phyloP scores from a whole-genome alignment of 108 stramenopile genomes.

The Skeletonema tropicum region DNA sequence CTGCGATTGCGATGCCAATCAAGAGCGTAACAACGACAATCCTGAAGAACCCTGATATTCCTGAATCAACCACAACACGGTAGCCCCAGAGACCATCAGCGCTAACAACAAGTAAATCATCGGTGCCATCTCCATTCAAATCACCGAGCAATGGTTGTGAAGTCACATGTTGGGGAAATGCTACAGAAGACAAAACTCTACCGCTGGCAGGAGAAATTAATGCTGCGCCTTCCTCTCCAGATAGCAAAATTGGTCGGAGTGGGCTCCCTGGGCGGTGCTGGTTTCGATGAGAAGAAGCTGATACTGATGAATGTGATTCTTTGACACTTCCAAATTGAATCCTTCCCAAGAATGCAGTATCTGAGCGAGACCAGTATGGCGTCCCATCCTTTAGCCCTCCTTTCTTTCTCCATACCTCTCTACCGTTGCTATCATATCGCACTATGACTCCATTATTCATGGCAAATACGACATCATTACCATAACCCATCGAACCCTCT shows the following conservation, averaged over 20 bases:
- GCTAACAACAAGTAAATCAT: conserved; percentile 74
- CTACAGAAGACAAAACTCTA: conserved; percentile 57
- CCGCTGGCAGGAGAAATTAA: conserved; percentile 68
- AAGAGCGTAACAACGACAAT: conserved; percentile 72
- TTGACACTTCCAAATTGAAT: conserved; percentile 48
- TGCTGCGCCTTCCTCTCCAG: conserved; percentile 74
- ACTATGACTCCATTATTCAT: conserved; percentile 74
- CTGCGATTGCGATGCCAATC: conserved; percentile 63
- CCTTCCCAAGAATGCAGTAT: conserved; percentile 47
- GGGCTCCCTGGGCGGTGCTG: conserved; percentile 53
- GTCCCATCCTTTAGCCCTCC: conserved; percentile 54
- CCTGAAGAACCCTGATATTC: conserved; percentile 55
- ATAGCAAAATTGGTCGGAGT: conserved; percentile 70
- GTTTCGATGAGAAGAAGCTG: conserved; percentile 50
- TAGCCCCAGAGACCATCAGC: conserved; percentile 87
- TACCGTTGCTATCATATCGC: conserved; percentile 63
- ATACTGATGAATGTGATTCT: conserved; percentile 51
- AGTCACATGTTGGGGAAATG: conserved; percentile 65
- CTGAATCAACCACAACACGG: conserved; percentile 59
- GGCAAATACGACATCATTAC: conserved; percentile 79
- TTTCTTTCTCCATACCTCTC: conserved; percentile 53
- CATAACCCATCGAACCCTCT: conserved; percentile 61
- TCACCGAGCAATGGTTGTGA: conserved; percentile 69
- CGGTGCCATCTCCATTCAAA: conserved; percentile 83
- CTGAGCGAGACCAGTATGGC: conserved; percentile 62